Evolutionary conservation across 2,329 filamentous ascomycete species (phyloP).

Genomic region (Colletotrichum echinochloae): DNA sequence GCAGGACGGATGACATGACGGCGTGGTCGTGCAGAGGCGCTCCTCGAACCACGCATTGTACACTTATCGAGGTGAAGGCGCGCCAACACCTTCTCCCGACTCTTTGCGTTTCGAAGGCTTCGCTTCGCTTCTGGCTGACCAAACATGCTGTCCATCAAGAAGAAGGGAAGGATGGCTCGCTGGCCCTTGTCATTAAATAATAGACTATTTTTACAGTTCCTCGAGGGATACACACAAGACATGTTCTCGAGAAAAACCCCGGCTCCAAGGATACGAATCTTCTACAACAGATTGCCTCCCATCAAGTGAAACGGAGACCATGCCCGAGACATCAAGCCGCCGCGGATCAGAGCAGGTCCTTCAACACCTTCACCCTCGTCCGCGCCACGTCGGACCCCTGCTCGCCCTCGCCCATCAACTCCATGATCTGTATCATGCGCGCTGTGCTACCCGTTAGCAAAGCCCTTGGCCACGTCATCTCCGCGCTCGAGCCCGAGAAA

Average conservation of each 20-base stretch:
- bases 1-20: not conserved
- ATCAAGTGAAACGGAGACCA: not conserved
- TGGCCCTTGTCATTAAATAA: conserved; percentile 27
- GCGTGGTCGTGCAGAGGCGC: not conserved
- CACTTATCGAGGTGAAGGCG: not conserved
- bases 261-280: not conserved
- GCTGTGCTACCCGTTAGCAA: conserved; percentile 50
- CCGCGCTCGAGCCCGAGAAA: not conserved
- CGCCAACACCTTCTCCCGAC: conserved; percentile 17
- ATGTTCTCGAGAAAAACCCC: not conserved
- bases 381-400: conserved; percentile 69
- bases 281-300: not conserved
- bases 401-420: conserved; percentile 66
- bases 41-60: not conserved
- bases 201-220: not conserved
- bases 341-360: conserved; percentile 58
- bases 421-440: conserved; percentile 74
- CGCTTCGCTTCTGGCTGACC: not conserved
- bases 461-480: not conserved
- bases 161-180: not conserved
- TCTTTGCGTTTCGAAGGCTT: not conserved
- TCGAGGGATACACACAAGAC: not conserved
- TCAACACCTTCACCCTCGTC: conserved; percentile 69
- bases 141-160: not conserved
- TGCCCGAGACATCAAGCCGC: not conserved